Conservation (phyloP, 768 basidiomycete genomes). For the Lactifluus hygrophoroides region DNA sequence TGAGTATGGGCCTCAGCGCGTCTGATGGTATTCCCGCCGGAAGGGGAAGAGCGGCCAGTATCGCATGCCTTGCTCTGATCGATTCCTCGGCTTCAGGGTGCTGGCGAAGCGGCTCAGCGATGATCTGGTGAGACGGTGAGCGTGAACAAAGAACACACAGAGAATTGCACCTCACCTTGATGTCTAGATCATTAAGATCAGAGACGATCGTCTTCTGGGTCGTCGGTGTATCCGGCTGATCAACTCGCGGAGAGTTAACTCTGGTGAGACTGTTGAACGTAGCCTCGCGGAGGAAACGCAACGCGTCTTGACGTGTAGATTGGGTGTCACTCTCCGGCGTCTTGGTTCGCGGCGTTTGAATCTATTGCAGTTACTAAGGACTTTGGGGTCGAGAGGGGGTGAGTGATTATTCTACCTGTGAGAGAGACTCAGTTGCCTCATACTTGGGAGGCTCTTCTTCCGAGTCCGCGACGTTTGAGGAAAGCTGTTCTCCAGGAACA, state of each 20-base stretch:
- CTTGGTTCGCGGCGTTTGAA: background rate
- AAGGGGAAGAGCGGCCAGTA: conserved; percentile 53
- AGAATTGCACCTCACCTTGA: conserved; percentile 10
- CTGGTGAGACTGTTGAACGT: conserved; percentile 16
- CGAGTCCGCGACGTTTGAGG: background rate
- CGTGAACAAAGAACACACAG: background rate
- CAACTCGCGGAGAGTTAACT: conserved; percentile 6
- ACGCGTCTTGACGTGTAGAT: conserved; percentile 18
- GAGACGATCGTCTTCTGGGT: conserved; percentile 12
- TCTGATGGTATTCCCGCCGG: conserved; percentile 58
- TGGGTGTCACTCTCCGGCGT: conserved; percentile 16
- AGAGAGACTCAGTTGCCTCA: conserved; percentile 10
- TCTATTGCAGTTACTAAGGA: background rate
- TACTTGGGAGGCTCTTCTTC: conserved; percentile 15
- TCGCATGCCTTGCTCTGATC: conserved; percentile 44
- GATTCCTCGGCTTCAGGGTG: conserved; percentile 23
- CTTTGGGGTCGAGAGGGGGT: background rate
- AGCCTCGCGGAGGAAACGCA: conserved; percentile 20
- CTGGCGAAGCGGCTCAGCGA: background rate
- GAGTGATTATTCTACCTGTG: background rate
- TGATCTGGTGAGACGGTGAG: conserved; percentile 1
- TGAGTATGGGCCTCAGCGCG: conserved; percentile 56
- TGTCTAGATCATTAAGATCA: conserved; percentile 18
- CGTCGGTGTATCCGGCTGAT: background rate
- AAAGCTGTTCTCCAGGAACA: background rate